Base-by-base conservation (phyloP, 805 yeast genomes). In the Middelhovenomyces tepae region DNA sequence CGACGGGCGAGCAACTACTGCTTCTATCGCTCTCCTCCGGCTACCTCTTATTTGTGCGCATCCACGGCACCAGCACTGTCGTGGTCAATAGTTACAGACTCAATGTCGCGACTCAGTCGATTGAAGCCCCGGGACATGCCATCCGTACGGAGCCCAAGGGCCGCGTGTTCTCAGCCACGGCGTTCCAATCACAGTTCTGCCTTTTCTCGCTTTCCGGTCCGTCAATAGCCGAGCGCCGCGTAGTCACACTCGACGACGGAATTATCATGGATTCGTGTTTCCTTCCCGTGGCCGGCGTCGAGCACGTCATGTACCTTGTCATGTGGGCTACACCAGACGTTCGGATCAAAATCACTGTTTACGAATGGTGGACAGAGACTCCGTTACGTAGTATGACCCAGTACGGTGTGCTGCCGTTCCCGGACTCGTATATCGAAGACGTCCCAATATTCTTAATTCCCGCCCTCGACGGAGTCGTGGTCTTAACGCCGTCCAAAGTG, bases 361-460 rank as follows among this genome's bases (percentile, higher is more conserved):
- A 42, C 22, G 45, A 40, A 15, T 35, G 40, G 38, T 35, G 38
- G 42, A 37, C 33, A 13, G 28, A 35, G 16, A 17, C 25, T 11
- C 22, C 34, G 7, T 19, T 36, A 4, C 16, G 20, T 17, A 11
- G 25, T 7, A 19, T 28, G 17, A 31, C 25, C 21, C 21, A 26
- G 7, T 33, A 27, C 27, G 37, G 40, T 10, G 11, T 35, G 9
- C 29, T 42, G 0, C 57, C 62, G 1, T 44, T 69, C 22, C 62
- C 71, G 0, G 42, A 68, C n/a, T 51, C 55, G n/a, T 56, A 52
- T 36, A 47, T 50, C 11, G 66, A 66, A 31, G 57, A 51, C 3
- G 41, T 67, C 3, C 75, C 76, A 0, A 51, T 65, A 4, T 62
- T 66, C 32, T 48, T 64, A 2, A 44, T 65, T 0, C 67, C 75